Percentiles rank a stretch among this genome's conserved stretches.
Evolutionary conservation across 2,329 filamentous ascomycete species (phyloP).

Genomic region (Curvularia verruculosa): DNA sequence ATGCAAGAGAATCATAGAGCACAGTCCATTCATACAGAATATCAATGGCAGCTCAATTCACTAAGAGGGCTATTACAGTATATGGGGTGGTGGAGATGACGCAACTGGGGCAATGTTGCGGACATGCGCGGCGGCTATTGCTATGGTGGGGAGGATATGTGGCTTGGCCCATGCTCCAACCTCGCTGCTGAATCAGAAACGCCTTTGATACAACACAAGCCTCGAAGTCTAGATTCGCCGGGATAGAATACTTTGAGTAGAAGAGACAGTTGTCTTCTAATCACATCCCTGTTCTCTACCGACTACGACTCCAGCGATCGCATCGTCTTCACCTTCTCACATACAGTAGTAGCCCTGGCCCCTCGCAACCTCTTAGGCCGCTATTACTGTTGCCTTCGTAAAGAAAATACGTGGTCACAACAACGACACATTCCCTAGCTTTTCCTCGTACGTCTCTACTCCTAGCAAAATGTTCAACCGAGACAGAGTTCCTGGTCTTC

Average conservation of each 20-base stretch:
- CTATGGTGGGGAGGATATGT: conserved; percentile 17
- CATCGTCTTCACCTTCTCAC: neutral
- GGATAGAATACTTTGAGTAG: neutral
- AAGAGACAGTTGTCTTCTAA: neutral
- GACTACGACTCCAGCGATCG: neutral
- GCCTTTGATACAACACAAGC: conserved; percentile 26
- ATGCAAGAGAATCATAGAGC: no score
- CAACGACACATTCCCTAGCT: neutral
- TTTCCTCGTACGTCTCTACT: no score
- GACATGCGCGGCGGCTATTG: neutral
- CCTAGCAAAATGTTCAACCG: conserved; percentile 61
- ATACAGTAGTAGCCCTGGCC: neutral
- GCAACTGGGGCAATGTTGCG: neutral
- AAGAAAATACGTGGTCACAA: conserved; percentile 4
- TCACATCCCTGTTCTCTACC: neutral
- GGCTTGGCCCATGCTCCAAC: conserved; percentile 16
- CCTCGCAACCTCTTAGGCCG: conserved; percentile 5
- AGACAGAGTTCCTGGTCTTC: conserved; percentile 57
- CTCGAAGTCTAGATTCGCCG: neutral
- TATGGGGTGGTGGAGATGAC: neutral
- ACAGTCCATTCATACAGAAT: neutral
- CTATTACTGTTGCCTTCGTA: conserved; percentile 3
- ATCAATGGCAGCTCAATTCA: neutral
- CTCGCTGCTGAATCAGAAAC: conserved; percentile 19
- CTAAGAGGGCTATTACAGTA: neutral